Conservation (phyloP, 306 rosid genomes). For the Malus fusca region DNA sequence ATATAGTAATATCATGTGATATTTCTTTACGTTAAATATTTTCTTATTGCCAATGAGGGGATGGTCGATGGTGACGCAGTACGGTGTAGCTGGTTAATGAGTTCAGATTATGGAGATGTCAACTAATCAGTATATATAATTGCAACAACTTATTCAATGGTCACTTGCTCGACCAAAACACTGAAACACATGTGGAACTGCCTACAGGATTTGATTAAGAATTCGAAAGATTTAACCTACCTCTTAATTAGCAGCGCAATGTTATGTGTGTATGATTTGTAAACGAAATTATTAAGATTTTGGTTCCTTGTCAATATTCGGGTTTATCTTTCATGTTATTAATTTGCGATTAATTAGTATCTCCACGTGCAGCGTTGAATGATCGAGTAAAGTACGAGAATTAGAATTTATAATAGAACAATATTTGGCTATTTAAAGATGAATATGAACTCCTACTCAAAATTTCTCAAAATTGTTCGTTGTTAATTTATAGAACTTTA, state of each 20-base stretch:
- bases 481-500: no score
- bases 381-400: background rate
- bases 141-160: background rate
- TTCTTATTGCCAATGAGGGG: background rate
- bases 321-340: no score
- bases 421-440: no score
- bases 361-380: background rate
- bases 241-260: no score
- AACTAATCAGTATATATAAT: background rate
- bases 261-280: no score
- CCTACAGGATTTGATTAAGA: no score
- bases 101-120: background rate
- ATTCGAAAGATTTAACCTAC: no score
- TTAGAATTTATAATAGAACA: no score
- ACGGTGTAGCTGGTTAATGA: background rate
- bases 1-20: background rate
- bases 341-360: no score
- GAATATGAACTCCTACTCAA: rapidly evolving
- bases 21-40: background rate
- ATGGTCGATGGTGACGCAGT: background rate
- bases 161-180: background rate
- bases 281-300: no score
- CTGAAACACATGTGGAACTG: background rate
- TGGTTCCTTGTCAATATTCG: no score
- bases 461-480: no score